Evolutionary conservation across 2,329 filamentous ascomycete species (phyloP).

Genomic region (Ciborinia camelliae): DNA sequence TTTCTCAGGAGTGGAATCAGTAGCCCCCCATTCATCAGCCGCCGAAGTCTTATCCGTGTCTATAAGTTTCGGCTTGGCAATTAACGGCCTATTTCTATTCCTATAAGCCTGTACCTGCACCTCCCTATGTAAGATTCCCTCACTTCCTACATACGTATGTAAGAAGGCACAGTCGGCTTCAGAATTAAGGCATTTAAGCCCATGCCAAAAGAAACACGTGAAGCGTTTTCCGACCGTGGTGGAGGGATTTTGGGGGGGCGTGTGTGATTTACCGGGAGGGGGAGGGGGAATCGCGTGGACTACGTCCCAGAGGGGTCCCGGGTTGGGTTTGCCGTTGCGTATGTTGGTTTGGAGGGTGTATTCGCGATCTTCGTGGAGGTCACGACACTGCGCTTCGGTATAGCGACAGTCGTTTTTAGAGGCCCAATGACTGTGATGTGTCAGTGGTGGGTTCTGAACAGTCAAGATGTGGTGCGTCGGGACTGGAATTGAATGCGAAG

Average conservation of each 20-base stretch:
- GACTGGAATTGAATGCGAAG: too few species aligned
- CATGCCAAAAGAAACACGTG: constrained; percentile 17
- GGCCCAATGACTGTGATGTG: constrained; percentile 23
- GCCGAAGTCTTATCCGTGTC: not conserved
- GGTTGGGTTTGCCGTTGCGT: constrained; percentile 29
- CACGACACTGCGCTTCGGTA: constrained; percentile 30
- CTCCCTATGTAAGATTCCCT: not conserved
- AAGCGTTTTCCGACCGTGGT: constrained; percentile 8
- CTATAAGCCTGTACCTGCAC: not conserved
- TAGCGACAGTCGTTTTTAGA: constrained; percentile 29
- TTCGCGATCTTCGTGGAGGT: constrained; percentile 26
- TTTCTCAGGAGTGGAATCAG: too few species aligned
- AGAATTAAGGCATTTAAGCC: not conserved
- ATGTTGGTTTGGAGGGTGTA: constrained; percentile 22
- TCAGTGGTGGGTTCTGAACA: not conserved
- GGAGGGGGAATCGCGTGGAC: not conserved
- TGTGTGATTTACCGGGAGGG: not conserved
- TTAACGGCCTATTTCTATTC: not conserved
- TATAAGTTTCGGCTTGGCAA: not conserved
- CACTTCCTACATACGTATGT: constrained; percentile 21
- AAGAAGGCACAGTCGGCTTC: constrained; percentile 25
- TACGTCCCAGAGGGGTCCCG: constrained; percentile 7
- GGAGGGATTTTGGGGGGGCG: not conserved
- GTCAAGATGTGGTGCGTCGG: not conserved
- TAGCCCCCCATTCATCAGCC: not conserved